Evolutionary conservation across 2,329 filamentous ascomycete species (phyloP), one percentile per base, ranked within the genome.

Genomic region (Colletotrichum salicis): DNA sequence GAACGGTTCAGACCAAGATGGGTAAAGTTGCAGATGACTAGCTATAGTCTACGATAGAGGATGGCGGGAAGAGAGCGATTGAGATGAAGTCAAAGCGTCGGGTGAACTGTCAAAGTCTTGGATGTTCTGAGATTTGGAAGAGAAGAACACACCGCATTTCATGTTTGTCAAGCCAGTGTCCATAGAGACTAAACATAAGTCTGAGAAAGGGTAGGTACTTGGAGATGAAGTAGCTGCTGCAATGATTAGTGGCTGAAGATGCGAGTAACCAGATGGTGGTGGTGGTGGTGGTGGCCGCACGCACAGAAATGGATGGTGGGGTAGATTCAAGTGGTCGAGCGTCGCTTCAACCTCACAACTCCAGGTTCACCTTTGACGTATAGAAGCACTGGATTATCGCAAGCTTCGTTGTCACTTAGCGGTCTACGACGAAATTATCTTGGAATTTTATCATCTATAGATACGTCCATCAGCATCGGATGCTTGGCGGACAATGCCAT

Each of bases 271-370:
- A 48, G 8, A 48, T 48, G 19, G 37, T 3, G 13, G 37, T n/a
- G 37, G 13, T 37, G 35, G 7, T n/a, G 41, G 19, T 48, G 41
- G 41, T 48, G 41, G 19, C 41, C 41, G n/a, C 8, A 22, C 41
- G 19, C 19, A 22, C 41, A n/a, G 41, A 48, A 48, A 48, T 48
- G 41, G 41, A 48, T 41, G 51, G 61, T 56, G 61, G 51, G 61
- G 33, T 33, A 7, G 45, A 27, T 10, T n/a, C 8, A 8, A 15
- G 48, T 52, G n/a, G 22, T n/a, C 27, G 12, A 31, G 35, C 29
- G 45, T 37, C 6, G 48, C 48, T 54, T 54, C 60, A 63, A 54
- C 60, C 29, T 63, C 31, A 63, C 22, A 63, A 52, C 60, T 22
- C 27, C 48, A 24, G 31, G 31, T 45, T 54, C 24, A 51, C 29